Percentiles rank a stretch among this genome's conserved stretches.
Conservation (phyloP, 305 asterid species). For the Fraxinus angustifolia region DNA sequence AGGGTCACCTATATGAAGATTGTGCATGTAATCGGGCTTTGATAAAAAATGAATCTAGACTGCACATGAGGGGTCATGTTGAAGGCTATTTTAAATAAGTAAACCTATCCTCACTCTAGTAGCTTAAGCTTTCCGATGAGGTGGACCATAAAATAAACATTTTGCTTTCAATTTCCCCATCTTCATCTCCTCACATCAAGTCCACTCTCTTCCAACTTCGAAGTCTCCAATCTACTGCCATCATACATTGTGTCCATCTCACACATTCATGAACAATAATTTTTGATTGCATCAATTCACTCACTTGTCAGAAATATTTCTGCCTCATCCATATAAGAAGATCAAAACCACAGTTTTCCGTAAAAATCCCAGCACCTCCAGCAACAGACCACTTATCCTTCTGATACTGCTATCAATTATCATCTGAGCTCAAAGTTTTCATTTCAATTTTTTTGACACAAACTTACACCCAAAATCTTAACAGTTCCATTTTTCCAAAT, state of each 20-base stretch:
- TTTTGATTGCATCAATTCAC: background rate
- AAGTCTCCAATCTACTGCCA: background rate
- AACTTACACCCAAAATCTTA: background rate
- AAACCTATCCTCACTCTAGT: background rate
- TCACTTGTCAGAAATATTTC: background rate
- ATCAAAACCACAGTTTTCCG: background rate
- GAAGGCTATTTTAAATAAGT: background rate
- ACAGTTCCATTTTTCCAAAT: background rate
- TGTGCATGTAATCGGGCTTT: background rate
- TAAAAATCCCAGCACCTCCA: background rate
- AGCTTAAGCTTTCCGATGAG: background rate
- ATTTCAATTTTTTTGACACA: background rate
- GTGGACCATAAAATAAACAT: background rate
- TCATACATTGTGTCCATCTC: background rate
- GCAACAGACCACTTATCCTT: background rate
- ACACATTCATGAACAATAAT: background rate
- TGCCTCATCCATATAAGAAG: background rate
- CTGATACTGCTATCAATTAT: background rate
- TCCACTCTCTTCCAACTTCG: background rate
- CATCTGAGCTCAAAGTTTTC: background rate
- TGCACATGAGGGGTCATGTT: background rate
- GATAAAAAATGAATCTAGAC: background rate
- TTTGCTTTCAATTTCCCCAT: background rate
- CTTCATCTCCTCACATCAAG: background rate
- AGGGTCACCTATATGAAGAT: background rate